A percentile compares a stretch with the other conserved stretches of the same genome.
phyloP scores from a whole-genome alignment of 371 early-diverging fungal species.

The Lichtheimia corymbifera region DNA sequence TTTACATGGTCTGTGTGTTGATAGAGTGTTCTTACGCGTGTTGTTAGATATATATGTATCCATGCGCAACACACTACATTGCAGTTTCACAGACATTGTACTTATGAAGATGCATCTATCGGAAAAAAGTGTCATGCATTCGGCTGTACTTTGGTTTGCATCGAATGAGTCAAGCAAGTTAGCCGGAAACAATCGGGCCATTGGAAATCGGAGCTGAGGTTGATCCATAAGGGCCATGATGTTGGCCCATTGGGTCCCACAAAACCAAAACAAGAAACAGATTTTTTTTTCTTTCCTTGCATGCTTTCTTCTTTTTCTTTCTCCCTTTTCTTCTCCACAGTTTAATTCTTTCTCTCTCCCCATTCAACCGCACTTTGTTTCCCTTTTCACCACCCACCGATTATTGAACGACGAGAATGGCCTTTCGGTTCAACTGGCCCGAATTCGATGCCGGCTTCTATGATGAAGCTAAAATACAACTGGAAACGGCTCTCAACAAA shows the following conservation, averaged over 20 bases:
- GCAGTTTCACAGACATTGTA: no score
- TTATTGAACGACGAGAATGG: conserved; percentile 57
- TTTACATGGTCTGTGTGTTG: no score
- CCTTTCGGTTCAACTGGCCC: conserved; percentile 96
- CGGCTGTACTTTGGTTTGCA: no score
- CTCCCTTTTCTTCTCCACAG: conserved; percentile 1
- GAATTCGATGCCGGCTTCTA: conserved; percentile 84
- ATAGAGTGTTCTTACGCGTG: no score
- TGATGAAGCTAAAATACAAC: conserved; percentile 79
- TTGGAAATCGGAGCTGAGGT: neutral
- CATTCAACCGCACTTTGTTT: no score
- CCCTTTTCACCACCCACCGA: neutral
- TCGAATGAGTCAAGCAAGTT: no score
- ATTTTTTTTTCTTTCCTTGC: conserved; percentile 1
- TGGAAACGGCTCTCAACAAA: conserved; percentile 91
- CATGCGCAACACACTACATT: no score
- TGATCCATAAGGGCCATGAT: neutral
- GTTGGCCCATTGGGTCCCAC: neutral
- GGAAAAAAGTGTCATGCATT: no score
- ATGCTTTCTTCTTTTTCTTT: neutral
- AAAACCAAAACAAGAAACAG: neutral
- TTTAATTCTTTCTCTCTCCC: no score
- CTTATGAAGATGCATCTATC: no score
- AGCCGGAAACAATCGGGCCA: no score
- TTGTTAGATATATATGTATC: no score